Conservation (phyloP, 1,284 basidiomycete genomes). For the Melampsora larici-populina region DNA sequence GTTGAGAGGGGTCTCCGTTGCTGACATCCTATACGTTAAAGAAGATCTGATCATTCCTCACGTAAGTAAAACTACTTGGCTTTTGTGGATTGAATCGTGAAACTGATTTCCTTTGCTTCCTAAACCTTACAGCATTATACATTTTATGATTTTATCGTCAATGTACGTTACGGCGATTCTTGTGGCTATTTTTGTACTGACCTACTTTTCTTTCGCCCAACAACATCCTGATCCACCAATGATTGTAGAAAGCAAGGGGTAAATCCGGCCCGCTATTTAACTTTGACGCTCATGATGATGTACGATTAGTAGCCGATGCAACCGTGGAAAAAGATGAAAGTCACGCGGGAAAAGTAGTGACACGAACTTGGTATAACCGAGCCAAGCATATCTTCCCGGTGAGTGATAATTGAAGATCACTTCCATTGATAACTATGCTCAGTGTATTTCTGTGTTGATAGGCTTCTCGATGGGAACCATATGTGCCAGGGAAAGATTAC, state of each 20-base stretch:
- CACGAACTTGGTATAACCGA: slow-evolving; percentile 89
- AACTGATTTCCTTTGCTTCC: slow-evolving; percentile 1
- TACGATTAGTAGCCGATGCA: slow-evolving; percentile 89
- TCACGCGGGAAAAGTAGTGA: slow-evolving; percentile 97
- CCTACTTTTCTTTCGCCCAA: background rate
- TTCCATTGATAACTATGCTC: background rate
- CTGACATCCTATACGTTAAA: slow-evolving; percentile 98
- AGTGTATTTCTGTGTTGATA: slow-evolving; percentile 9
- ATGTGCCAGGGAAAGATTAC: slow-evolving; percentile 43
- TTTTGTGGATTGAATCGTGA: background rate
- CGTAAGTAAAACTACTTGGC: slow-evolving; percentile 57
- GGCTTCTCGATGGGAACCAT: slow-evolving; percentile 44
- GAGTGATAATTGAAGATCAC: slow-evolving; percentile 26
- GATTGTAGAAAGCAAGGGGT: slow-evolving; percentile 82
- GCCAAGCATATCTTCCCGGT: slow-evolving; percentile 98
- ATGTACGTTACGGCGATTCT: slow-evolving; percentile 7
- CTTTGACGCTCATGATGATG: slow-evolving; percentile 98
- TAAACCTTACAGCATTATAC: slow-evolving; percentile 29
- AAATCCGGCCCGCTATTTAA: slow-evolving; percentile 98
- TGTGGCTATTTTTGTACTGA: slow-evolving; percentile 18
- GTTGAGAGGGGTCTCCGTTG: slow-evolving; percentile 79
- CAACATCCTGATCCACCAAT: background rate
- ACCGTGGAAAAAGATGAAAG: slow-evolving; percentile 96
- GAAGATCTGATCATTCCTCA: slow-evolving; percentile 94
- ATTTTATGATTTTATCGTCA: slow-evolving; percentile 46